Evolutionary conservation across 768 basidiomycete genomes (phyloP).

Genomic region (Naganishia onofrii): DNA sequence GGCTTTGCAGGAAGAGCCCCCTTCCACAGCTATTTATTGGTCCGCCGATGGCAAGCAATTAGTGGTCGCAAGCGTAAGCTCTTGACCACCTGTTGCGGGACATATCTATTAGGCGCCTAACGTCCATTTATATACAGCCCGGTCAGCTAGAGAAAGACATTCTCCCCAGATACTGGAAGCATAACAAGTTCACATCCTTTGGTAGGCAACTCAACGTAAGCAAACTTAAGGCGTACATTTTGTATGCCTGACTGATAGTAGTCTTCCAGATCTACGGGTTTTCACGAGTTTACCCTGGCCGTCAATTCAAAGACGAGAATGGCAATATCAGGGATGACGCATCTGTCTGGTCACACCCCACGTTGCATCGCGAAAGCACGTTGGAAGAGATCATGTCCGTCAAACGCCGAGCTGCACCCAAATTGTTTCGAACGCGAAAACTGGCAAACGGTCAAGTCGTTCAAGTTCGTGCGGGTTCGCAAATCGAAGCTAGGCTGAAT

Average conservation of each 20-base stretch:
- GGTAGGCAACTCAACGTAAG: conserved; percentile 51
- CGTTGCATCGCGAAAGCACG: conserved; percentile 45
- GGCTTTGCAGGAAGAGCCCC: conserved; percentile 40
- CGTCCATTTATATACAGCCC: conserved; percentile 2
- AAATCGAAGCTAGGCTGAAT: conserved; percentile 35
- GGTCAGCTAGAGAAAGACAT: conserved; percentile 44
- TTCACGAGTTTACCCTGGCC: conserved; percentile 45
- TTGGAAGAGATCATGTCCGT: conserved; percentile 38
- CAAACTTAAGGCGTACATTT: background rate
- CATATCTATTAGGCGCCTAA: background rate
- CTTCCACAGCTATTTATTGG: conserved; percentile 50
- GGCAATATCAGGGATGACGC: conserved; percentile 46
- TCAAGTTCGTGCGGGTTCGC: conserved; percentile 41
- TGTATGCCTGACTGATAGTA: background rate
- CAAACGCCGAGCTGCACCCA: conserved; percentile 50
- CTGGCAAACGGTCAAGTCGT: conserved; percentile 48
- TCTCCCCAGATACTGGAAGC: conserved; percentile 49
- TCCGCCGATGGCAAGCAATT: conserved; percentile 46
- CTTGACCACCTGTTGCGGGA: background rate
- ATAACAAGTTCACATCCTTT: conserved; percentile 50
- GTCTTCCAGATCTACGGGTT: conserved; percentile 48
- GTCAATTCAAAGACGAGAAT: conserved; percentile 48
- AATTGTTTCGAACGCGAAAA: conserved; percentile 47
- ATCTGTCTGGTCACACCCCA: conserved; percentile 50
- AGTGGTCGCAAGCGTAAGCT: conserved; percentile 42